Percentiles rank a stretch among this genome's conserved stretches.
Conservation (phyloP, 345 rosid species). For the Eucalyptus microcorys region DNA sequence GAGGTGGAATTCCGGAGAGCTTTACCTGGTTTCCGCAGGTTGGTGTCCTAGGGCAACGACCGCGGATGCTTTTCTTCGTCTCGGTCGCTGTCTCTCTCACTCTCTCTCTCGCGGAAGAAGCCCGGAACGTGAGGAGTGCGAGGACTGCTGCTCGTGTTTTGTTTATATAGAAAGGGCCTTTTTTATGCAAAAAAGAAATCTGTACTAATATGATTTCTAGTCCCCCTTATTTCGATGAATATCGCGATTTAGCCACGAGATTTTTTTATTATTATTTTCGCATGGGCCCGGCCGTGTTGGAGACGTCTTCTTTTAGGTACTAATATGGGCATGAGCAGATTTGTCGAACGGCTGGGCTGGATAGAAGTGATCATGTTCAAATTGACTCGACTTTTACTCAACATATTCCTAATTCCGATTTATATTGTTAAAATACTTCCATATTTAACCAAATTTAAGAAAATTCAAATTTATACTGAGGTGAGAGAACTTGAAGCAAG, state of each 20-base stretch:
- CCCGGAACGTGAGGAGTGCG: not conserved
- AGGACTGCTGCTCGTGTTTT: not conserved
- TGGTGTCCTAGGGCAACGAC: not conserved
- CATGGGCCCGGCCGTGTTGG: not conserved
- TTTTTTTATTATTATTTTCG: not conserved
- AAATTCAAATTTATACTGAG: too few relatives aligned
- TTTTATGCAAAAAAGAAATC: not conserved
- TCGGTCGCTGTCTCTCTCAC: not conserved
- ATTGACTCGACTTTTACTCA: not conserved
- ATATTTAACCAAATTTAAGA: too few relatives aligned
- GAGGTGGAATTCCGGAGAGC: not conserved
- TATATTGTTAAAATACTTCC: too few relatives aligned
- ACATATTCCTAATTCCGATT: accelerated
- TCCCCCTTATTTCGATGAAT: not conserved
- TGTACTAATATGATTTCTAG: not conserved
- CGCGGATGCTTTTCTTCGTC: not conserved
- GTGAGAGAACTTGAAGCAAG: too few relatives aligned
- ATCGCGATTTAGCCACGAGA: not conserved
- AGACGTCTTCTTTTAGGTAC: not conserved
- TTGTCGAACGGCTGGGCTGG: not conserved
- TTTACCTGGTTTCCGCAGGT: not conserved
- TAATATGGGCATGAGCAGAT: not conserved
- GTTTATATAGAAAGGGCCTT: not conserved
- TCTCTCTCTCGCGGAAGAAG: not conserved
- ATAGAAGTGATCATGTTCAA: not conserved